A percentile compares a stretch with the other conserved stretches of the same genome.
phyloP scores from a whole-genome alignment of 305 asterid genomes.

The Solanum aculeatissimum region DNA sequence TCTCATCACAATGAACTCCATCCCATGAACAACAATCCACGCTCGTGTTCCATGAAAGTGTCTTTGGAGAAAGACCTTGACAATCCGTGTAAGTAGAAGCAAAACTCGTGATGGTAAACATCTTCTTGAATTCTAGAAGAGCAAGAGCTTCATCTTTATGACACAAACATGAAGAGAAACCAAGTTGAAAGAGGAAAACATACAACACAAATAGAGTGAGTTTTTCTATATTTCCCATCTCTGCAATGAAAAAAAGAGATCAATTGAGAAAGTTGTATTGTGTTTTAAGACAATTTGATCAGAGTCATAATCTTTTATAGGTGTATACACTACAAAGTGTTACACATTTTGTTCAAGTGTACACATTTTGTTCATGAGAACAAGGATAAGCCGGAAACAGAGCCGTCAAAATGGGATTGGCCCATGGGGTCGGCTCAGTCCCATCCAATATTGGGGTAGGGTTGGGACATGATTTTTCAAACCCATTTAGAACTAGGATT shows the following conservation, averaged over 20 bases:
- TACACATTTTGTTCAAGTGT: too few relatives aligned
- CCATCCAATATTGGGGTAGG: too few relatives aligned
- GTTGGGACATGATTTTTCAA: too few relatives aligned
- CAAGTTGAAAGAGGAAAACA: background rate
- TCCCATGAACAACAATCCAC: background rate
- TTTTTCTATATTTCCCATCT: background rate
- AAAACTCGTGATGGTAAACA: background rate
- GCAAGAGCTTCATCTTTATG: background rate
- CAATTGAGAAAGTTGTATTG: too few relatives aligned
- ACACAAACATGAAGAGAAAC: background rate
- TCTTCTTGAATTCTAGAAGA: background rate
- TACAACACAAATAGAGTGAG: background rate
- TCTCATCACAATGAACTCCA: background rate
- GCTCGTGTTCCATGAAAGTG: background rate
- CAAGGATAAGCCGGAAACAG: too few relatives aligned
- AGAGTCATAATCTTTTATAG: too few relatives aligned
- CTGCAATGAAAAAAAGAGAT: background rate
- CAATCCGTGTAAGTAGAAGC: background rate
- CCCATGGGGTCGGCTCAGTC: too few relatives aligned
- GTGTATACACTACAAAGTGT: too few relatives aligned
- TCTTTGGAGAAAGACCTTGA: background rate
- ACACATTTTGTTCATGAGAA: too few relatives aligned
- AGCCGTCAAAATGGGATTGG: too few relatives aligned
- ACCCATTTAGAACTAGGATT: too few relatives aligned
- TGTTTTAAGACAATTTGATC: too few relatives aligned